Evolutionary conservation across 2,329 filamentous ascomycete species (phyloP), one percentile per base, ranked within the genome.

Genomic region (Leptographium wingfieldii): DNA sequence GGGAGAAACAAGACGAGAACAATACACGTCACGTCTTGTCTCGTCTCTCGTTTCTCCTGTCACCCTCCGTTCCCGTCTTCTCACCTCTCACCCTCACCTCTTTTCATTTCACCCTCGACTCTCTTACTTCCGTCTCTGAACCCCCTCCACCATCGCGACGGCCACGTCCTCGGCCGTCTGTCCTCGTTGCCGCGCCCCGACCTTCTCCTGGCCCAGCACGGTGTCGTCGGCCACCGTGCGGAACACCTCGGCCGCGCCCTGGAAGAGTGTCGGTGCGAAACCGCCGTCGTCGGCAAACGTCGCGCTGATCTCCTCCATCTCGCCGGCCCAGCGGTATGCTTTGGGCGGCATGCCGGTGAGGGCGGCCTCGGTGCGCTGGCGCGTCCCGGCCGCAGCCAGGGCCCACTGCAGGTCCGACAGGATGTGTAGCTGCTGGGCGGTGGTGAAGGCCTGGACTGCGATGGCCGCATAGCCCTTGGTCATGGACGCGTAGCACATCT

Each of bases 251-350:
- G 85, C 85, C 7, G 84, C 80, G 12, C 80, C 80, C 14, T 73
- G 69, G 65, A 88, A 88, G 31, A 86, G 70, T 29, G 74, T 72
- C 12, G 70, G 70, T 5, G 71, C 71, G 69, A 87, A 88, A 0
- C 85, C 85, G 0, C 83, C 86, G 59, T 86, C 84, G 51, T 81
- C 78, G 7, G 72, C 72, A 69, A 89, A 85, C 3, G 85, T 87
- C 60, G 78, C 73, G 4, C 80, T 81, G 67, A 92, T 90, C 75
- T 91, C 83, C 65, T 84, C 79, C 87, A 92, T 90, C 74, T 91
- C 87, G 40, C 78, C 75, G 0, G 89, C 84, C 87, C 87, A 92
- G 12, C 88, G 76, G 69, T 90, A 90, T 22, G 88, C 87, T 72
- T 91, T 92, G 9, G 83, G 82, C 29, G 86, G 78, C 80, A 90